Evolutionary conservation across 2,329 filamentous ascomycete species (phyloP).

Genomic region (Pseudogymnoascus sp.): DNA sequence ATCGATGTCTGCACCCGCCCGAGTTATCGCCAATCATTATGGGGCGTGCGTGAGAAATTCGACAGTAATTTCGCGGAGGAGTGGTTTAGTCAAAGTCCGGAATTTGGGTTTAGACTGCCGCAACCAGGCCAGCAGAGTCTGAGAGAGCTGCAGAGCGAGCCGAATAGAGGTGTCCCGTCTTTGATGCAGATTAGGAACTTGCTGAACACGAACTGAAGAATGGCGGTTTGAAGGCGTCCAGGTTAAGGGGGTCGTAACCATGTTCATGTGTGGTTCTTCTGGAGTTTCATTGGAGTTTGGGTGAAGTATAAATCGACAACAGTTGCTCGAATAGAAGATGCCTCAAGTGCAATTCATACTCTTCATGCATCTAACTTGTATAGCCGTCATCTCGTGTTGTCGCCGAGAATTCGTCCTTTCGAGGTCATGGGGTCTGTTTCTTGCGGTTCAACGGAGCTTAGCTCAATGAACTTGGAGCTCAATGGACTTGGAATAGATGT

Average conservation of each 20-base stretch:
- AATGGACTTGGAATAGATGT: background rate
- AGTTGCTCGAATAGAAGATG: background rate
- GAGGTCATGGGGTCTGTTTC: background rate
- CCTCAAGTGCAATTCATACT: background rate
- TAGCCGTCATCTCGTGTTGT: background rate
- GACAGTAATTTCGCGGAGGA: constrained; percentile 23
- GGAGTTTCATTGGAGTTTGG: background rate
- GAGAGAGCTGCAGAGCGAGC: constrained; percentile 12
- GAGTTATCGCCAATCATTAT: constrained; percentile 25
- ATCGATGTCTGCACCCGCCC: constrained; percentile 27
- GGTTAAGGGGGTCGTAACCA: background rate
- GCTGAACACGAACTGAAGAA: constrained; percentile 22
- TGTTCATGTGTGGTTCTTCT: background rate
- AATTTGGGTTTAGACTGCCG: constrained; percentile 18
- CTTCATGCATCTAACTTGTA: background rate
- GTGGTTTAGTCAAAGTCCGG: constrained; percentile 19
- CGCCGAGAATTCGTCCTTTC: background rate
- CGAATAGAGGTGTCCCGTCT: constrained; percentile 22
- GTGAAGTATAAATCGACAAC: background rate
- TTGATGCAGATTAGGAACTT: constrained; percentile 29
- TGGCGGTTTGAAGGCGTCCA: background rate
- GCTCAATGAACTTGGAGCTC: background rate
- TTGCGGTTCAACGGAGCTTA: background rate
- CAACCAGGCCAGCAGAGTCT: background rate
- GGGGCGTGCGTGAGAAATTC: constrained; percentile 24